Evolutionary conservation across 768 basidiomycete genomes (phyloP).

Genomic region (Phylloporus sp.): DNA sequence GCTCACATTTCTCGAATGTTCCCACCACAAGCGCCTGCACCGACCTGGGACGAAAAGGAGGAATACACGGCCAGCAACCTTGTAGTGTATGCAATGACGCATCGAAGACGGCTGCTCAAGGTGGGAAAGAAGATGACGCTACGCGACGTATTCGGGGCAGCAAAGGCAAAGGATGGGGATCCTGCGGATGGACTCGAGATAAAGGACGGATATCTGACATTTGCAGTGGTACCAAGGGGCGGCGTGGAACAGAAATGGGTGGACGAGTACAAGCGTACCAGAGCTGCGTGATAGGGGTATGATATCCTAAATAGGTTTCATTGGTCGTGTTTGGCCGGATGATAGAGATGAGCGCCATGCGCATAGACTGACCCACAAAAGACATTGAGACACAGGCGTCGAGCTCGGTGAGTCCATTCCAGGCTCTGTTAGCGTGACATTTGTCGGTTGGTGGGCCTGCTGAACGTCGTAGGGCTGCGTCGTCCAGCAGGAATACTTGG

Average conservation of each 20-base stretch:
- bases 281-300: slow-evolving; percentile 29
- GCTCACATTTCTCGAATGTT: slow-evolving; percentile 81
- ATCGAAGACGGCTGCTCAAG: slow-evolving; percentile 72
- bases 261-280: slow-evolving; percentile 69
- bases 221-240: slow-evolving; percentile 75
- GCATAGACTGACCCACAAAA: slow-evolving; percentile 16
- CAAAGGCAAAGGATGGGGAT: slow-evolving; percentile 55
- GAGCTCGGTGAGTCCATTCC: slow-evolving; percentile 61
- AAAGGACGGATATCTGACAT: slow-evolving; percentile 74
- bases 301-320: slow-evolving; percentile 11
- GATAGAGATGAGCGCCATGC: slow-evolving; percentile 4
- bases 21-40: slow-evolving; percentile 58
- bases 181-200: slow-evolving; percentile 76
- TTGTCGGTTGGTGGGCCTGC: slow-evolving; percentile 18
- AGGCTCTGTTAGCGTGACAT: slow-evolving; percentile 22
- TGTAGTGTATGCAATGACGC: slow-evolving; percentile 80
- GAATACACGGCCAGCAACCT: slow-evolving; percentile 65
- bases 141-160: slow-evolving; percentile 63
- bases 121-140: slow-evolving; percentile 89
- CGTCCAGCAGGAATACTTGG: slow-evolving; percentile 23
- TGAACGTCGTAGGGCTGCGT: slow-evolving; percentile 15
- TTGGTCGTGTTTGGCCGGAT: slow-evolving; percentile 31
- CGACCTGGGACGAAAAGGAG: slow-evolving; percentile 69
- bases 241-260: slow-evolving; percentile 80
- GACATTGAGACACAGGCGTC: slow-evolving; percentile 54